Conservation (phyloP, 2,329 filamentous ascomycete genomes). For the Septoria linicola region DNA sequence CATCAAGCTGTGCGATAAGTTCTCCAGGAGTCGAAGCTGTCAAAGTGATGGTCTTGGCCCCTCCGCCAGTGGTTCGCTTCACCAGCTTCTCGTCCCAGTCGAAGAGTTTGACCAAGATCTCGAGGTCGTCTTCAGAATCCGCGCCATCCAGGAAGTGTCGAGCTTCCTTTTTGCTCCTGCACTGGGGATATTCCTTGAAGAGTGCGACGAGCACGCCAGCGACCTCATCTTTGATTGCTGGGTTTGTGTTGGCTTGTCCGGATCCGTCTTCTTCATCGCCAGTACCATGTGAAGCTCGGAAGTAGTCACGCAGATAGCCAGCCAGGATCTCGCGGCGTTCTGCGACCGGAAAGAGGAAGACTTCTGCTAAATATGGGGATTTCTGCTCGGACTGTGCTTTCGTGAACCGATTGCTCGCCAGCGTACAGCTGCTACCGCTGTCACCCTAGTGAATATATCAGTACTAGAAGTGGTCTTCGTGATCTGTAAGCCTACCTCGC, state of each 20-base stretch:
- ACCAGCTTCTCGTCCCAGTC: neutral
- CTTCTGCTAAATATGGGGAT: conserved; percentile 22
- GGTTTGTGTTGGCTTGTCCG: too few relatives aligned
- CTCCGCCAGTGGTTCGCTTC: too few relatives aligned
- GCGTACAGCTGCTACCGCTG: conserved; percentile 25
- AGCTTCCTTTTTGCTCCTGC: too few relatives aligned
- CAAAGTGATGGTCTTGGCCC: too few relatives aligned
- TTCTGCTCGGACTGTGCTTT: conserved; percentile 14
- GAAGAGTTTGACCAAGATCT: neutral
- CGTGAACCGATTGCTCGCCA: conserved; percentile 23
- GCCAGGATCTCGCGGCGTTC: conserved; percentile 18
- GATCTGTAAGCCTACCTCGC: conserved; percentile 11
- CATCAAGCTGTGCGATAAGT: too few relatives aligned
- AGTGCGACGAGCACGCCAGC: too few relatives aligned
- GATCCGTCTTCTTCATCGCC: neutral
- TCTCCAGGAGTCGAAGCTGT: too few relatives aligned
- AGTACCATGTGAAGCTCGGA: conserved; percentile 6
- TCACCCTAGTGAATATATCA: conserved; percentile 21
- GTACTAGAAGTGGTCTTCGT: neutral
- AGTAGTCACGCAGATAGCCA: conserved; percentile 12
- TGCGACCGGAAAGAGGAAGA: conserved; percentile 20
- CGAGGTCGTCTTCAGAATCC: neutral
- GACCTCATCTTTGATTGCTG: too few relatives aligned
- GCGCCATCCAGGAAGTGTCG: too few relatives aligned
- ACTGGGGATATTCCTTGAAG: too few relatives aligned